Conservation (phyloP, 1,284 basidiomycete genomes). For the Ustilago loliicola region DNA sequence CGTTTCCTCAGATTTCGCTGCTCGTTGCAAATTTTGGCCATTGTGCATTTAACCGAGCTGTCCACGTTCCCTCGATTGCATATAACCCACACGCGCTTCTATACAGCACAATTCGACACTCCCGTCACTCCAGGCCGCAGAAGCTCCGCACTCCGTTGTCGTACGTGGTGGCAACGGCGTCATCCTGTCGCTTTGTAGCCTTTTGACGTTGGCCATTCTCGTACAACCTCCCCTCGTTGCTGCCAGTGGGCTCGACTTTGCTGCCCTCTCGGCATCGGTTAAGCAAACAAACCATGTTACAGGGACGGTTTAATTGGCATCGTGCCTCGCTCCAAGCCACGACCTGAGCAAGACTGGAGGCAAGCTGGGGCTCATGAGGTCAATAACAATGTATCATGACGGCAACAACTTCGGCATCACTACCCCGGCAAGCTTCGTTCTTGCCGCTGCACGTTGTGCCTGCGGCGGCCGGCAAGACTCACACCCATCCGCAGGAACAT, state of each 20-base stretch:
- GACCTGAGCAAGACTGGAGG: not conserved
- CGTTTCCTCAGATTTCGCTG: not conserved
- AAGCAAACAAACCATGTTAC: not conserved
- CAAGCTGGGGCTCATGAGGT: not conserved
- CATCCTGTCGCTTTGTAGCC: not conserved
- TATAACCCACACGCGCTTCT: slow-evolving; percentile 1
- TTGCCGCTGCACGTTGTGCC: slow-evolving; percentile 11
- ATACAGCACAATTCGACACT: not conserved
- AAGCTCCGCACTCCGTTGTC: too few relatives aligned
- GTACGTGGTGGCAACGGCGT: not conserved
- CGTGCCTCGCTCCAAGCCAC: not conserved
- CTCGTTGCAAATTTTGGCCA: slow-evolving; percentile 9
- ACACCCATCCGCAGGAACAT: not conserved
- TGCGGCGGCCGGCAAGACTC: slow-evolving; percentile 5
- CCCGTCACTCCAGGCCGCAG: too few relatives aligned
- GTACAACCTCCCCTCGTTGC: not conserved
- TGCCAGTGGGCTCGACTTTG: not conserved
- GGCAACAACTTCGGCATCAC: not conserved
- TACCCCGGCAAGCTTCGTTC: not conserved
- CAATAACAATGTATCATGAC: not conserved
- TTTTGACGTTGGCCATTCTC: not conserved
- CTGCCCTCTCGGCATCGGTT: not conserved
- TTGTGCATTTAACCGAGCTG: slow-evolving; percentile 33
- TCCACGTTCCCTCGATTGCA: slow-evolving; percentile 50
- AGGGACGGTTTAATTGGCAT: not conserved